Percentiles rank a stretch among this genome's conserved stretches.
Evolutionary conservation across 495 filamentous ascomycete genomes (phyloP).

Genomic region (Chlorociboria aeruginascens): DNA sequence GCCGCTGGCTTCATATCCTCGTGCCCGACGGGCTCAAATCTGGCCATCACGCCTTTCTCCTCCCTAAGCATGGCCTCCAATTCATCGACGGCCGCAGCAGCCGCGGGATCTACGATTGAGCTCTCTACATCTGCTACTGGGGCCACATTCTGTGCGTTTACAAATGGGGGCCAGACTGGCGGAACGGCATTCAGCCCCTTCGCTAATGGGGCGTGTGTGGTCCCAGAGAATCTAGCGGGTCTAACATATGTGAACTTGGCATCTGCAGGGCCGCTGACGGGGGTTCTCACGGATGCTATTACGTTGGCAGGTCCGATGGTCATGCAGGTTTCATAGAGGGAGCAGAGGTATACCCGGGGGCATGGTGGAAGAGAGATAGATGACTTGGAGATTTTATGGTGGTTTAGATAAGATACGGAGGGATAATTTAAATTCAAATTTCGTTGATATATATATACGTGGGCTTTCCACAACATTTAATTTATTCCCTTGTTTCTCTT

Average conservation of each 20-base stretch:
- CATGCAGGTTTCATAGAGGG: slow-evolving; percentile 34
- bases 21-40: slow-evolving; percentile 42
- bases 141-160: slow-evolving; percentile 19
- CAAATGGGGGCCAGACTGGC: slow-evolving; percentile 19
- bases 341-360: neutral
- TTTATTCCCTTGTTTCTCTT: no score
- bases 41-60: slow-evolving; percentile 49
- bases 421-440: no score
- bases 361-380: neutral
- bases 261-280: slow-evolving; percentile 25
- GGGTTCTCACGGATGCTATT: slow-evolving; percentile 30
- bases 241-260: slow-evolving; percentile 36
- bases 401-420: no score
- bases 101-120: slow-evolving; percentile 1
- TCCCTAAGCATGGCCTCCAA: slow-evolving; percentile 27
- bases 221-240: slow-evolving; percentile 31
- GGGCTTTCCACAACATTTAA: no score
- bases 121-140: slow-evolving; percentile 23
- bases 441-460: no score
- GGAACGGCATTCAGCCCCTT: slow-evolving; percentile 42
- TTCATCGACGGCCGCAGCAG: slow-evolving; percentile 31
- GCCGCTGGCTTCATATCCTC: slow-evolving; percentile 45
- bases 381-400: no score
- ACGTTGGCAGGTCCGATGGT: slow-evolving; percentile 35
- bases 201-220: slow-evolving; percentile 26